Evolutionary conservation across 2,329 filamentous ascomycete genomes (phyloP).

Genomic region (Apiospora aurea): DNA sequence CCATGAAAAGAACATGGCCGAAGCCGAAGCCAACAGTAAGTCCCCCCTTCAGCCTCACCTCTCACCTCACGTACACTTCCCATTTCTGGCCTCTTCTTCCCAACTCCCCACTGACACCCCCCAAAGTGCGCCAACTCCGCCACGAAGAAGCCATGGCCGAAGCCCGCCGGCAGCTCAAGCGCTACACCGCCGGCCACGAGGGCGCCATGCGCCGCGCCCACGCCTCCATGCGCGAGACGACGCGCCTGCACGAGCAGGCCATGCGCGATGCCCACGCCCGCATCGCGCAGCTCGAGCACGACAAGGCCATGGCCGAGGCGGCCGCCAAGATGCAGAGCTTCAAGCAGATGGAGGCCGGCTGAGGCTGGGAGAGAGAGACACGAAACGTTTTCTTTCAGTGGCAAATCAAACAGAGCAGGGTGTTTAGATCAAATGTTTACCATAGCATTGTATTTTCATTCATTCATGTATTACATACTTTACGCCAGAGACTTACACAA

Average conservation of each 20-base stretch:
- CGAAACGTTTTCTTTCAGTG: neutral
- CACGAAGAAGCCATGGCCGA: constrained; percentile 19
- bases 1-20: constrained; percentile 23
- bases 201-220: neutral
- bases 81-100: too few species aligned
- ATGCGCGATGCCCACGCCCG: neutral
- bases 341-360: neutral
- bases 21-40: constrained; percentile 1
- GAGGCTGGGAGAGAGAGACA: neutral
- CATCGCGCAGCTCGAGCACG: constrained; percentile 1
- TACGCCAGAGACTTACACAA: neutral
- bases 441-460: neutral
- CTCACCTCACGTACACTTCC: too few species aligned
- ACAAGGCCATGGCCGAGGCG: constrained; percentile 12
- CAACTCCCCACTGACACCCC: neutral
- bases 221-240: constrained; percentile 4
- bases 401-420: neutral
- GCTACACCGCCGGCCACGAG: neutral
- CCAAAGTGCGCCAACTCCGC: constrained; percentile 12
- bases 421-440: neutral
- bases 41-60: neutral
- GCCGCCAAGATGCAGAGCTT: constrained; percentile 6
- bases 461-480: neutral
- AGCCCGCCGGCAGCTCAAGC: neutral
- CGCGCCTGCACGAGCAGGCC: neutral